Conservation (phyloP, 805 yeast genomes). For the Kodamaea neixiangensis region DNA sequence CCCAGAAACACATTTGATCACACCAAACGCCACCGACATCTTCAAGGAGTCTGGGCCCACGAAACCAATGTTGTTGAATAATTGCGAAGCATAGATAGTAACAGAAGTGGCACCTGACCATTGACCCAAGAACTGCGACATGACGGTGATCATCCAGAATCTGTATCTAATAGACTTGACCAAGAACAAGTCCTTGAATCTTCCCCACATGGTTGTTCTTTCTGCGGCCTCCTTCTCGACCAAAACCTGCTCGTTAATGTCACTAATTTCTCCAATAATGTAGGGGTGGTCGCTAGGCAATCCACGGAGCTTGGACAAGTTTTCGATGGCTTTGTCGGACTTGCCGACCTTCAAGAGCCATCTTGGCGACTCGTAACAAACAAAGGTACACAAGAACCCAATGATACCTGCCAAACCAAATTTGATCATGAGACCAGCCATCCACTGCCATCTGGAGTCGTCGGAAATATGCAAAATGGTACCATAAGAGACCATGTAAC, state of each 20-base stretch:
- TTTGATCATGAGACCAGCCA: constrained; percentile 21
- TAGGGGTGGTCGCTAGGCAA: constrained; percentile 27
- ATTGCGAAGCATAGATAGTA: constrained; percentile 57
- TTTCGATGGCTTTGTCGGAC: constrained; percentile 21
- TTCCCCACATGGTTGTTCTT: constrained; percentile 16
- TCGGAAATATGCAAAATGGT: constrained; percentile 37
- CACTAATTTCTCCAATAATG: constrained; percentile 44
- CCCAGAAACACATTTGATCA: constrained; percentile 52
- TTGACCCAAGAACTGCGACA: constrained; percentile 21
- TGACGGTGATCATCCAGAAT: constrained; percentile 41
- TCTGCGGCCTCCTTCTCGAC: constrained; percentile 25
- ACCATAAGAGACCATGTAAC: constrained; percentile 44
- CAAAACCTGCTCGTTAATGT: constrained; percentile 41
- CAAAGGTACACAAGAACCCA: constrained; percentile 17
- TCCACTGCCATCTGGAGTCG: constrained; percentile 21
- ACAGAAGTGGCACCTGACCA: constrained; percentile 36
- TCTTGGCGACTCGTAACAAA: constrained; percentile 24
- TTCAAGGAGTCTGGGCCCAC: constrained; percentile 22
- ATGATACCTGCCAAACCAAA: constrained; percentile 32
- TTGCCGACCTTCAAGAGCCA: constrained; percentile 23
- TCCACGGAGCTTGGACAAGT: constrained; percentile 21
- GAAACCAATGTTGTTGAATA: constrained; percentile 24
- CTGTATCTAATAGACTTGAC: constrained; percentile 42
- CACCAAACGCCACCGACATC: constrained; percentile 50
- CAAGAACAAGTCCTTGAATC: constrained; percentile 35